Evolutionary conservation across 305 asterid species (phyloP).

Genomic region (Fraxinus floribunda): DNA sequence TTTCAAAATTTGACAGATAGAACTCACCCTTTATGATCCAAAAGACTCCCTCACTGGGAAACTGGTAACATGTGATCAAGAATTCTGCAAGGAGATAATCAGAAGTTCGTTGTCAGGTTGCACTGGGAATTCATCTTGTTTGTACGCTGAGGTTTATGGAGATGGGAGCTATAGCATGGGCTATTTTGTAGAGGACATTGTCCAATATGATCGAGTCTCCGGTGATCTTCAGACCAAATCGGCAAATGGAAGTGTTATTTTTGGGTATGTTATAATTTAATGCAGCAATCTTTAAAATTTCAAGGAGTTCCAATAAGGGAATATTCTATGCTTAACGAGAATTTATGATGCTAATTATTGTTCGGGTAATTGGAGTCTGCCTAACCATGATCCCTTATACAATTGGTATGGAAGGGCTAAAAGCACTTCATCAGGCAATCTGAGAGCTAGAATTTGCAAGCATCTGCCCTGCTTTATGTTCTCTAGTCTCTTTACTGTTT

Average conservation of each 20-base stretch:
- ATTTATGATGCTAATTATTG: neutral
- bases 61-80: slow-evolving; percentile 54
- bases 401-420: neutral
- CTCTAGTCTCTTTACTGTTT: neutral
- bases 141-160: slow-evolving; percentile 84
- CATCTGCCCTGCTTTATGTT: slow-evolving; percentile 16
- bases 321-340: slow-evolving; percentile 1
- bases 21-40: slow-evolving; percentile 78
- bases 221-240: slow-evolving; percentile 91
- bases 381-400: neutral
- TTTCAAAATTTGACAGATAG: slow-evolving; percentile 59
- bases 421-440: slow-evolving; percentile 1
- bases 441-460: slow-evolving; percentile 19
- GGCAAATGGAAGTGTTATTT: slow-evolving; percentile 90
- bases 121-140: slow-evolving; percentile 66
- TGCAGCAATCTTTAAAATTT: slow-evolving; percentile 17
- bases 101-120: slow-evolving; percentile 58
- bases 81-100: slow-evolving; percentile 71
- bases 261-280: slow-evolving; percentile 62
- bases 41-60: slow-evolving; percentile 73
- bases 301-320: slow-evolving; percentile 7
- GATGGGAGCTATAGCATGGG: slow-evolving; percentile 96
- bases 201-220: slow-evolving; percentile 86
- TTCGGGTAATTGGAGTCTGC: neutral
- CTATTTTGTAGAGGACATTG: slow-evolving; percentile 86